phyloP scores from a whole-genome alignment of 495 filamentous ascomycete genomes.

The Recurvomyces mirabilis region DNA sequence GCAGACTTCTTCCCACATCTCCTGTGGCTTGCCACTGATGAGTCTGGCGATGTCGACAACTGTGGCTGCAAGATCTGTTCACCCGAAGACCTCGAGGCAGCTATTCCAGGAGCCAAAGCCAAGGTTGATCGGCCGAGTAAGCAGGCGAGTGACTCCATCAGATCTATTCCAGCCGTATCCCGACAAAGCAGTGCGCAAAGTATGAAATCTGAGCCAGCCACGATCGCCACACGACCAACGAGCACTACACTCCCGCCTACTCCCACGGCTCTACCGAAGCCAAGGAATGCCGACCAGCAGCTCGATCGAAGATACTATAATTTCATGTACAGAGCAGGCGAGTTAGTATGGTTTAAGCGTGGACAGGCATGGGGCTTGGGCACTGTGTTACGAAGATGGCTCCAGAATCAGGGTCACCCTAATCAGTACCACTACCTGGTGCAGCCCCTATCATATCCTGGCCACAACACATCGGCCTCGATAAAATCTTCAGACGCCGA shows the following conservation, averaged over 20 bases:
- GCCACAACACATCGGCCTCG: constrained; percentile 26
- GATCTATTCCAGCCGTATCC: too few relatives aligned
- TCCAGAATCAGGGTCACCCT: constrained; percentile 10
- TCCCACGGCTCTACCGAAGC: constrained; percentile 32
- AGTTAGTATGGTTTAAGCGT: constrained; percentile 49
- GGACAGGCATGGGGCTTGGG: constrained; percentile 47
- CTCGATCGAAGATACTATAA: constrained; percentile 34
- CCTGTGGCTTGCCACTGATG: constrained; percentile 46
- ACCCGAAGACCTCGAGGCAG: constrained; percentile 32
- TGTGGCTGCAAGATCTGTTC: constrained; percentile 46
- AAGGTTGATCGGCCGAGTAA: constrained; percentile 20
- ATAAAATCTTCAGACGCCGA: constrained; percentile 31
- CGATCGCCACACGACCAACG: constrained; percentile 10
- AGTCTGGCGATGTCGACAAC: constrained; percentile 42
- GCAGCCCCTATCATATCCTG: constrained; percentile 44
- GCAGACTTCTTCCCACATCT: constrained; percentile 52
- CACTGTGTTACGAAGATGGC: constrained; percentile 34
- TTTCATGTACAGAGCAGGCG: constrained; percentile 46
- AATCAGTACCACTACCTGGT: constrained; percentile 33
- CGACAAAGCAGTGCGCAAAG: neutral
- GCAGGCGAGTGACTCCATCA: constrained; percentile 15
- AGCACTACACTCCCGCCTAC: constrained; percentile 11
- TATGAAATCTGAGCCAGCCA: neutral
- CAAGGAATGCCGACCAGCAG: constrained; percentile 34
- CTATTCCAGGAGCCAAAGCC: constrained; percentile 19